Base-by-base conservation (phyloP, 2,329 filamentous ascomycete species). In the Laburnicola sp. region DNA sequence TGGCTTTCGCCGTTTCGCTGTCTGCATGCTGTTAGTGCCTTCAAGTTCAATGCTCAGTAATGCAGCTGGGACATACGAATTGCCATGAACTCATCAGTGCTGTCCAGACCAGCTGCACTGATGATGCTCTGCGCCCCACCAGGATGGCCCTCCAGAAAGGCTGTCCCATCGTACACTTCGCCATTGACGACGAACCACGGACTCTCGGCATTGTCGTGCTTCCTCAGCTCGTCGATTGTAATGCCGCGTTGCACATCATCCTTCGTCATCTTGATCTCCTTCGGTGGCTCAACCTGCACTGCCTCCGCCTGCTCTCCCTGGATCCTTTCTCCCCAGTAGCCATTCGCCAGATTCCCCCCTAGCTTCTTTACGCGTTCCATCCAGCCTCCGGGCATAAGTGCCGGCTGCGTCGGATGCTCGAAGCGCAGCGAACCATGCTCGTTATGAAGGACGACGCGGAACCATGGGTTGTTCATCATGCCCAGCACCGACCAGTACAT, bases 391-490 rank as follows among this genome's bases (percentile, higher is more conserved):
- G 87, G 81, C 58, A 86, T 86, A 32, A 91, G 72, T 0, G 86
- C 86, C 5, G 91, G 89, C 57, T 91, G 87, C 2, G 91, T 95
- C 0, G 92, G 92, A 62, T 97, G 92, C 70, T 96, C 91, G 60
- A 97, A 97, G 4, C 83, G 80, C 36, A 96, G 74, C 6, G 67
- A 73, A 11, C 82, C 78, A 0, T 78, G 79, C 53, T 92, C 86
- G 49, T 85, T 86, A 45, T 84, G 82, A 48, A 97, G 88, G 2
- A 86, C 83, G 1, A 97, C 82, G 4, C 92, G 82, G 71, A 88
- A 97, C 92, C 92, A 97, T 0, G 90, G 89, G 63, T 96, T 96
- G 74, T 96, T 96, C 92, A 97, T 96, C 92, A 97, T 97, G 0
- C 92, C 91, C 34, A 96, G 76, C 2, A 96, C 91, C 53, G 85